phyloP scores from a whole-genome alignment of 1,139 yeast genomes.

The Kodamaea sp. region DNA sequence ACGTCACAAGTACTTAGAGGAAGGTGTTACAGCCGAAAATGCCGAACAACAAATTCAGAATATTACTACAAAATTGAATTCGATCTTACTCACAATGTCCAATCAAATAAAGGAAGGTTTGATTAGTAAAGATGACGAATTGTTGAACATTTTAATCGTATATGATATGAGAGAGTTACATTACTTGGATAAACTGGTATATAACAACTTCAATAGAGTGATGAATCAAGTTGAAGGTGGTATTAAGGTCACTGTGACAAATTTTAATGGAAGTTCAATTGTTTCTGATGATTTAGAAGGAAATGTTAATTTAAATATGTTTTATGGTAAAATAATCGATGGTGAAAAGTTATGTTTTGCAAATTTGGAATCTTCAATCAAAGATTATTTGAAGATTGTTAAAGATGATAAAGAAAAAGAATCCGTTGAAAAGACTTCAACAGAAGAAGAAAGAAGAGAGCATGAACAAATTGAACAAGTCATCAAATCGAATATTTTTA shows the following conservation, averaged over 20 bases:
- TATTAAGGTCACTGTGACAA: conserved; percentile 55
- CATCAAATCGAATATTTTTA: conserved; percentile 63
- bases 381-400: conserved; percentile 34
- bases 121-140: conserved; percentile 62
- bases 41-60: conserved; percentile 28
- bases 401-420: conserved; percentile 19
- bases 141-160: conserved; percentile 48
- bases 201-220: conserved; percentile 72
- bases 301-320: conserved; percentile 58
- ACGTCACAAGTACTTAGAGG: conserved; percentile 36
- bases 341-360: conserved; percentile 91
- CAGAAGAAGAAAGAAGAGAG: conserved; percentile 20
- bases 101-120: conserved; percentile 55
- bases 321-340: conserved; percentile 72
- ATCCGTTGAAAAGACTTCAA: conserved; percentile 22
- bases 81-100: conserved; percentile 35
- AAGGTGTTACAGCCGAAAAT: conserved; percentile 16
- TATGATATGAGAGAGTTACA: conserved; percentile 78
- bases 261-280: conserved; percentile 30
- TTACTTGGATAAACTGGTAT: conserved; percentile 60
- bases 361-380: conserved; percentile 71
- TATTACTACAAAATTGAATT: conserved; percentile 33
- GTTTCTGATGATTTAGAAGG: conserved; percentile 15
- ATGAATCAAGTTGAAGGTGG: conserved; percentile 93
- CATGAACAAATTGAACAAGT: conserved; percentile 22